A percentile compares a stretch with the other conserved stretches of the same genome.
Evolutionary conservation across 306 rosid genomes (phyloP).

Genomic region (Dryas alaskensis): DNA sequence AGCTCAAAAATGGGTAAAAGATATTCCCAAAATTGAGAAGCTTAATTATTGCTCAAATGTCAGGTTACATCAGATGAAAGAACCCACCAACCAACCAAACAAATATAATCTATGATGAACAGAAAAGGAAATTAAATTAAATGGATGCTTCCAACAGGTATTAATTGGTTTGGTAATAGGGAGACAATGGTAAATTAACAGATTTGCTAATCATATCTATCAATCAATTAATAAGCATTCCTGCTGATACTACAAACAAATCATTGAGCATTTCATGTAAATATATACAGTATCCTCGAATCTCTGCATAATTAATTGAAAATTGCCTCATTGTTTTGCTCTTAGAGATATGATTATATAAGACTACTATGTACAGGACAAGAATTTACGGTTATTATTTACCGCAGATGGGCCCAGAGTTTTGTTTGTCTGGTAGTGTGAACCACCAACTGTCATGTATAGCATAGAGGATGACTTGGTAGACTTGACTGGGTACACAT

Average conservation of each 20-base stretch:
- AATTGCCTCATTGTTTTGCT: constrained; percentile 4
- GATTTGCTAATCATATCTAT: background rate
- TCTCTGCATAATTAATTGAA: constrained; percentile 14
- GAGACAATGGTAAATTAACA: background rate
- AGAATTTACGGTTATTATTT: background rate
- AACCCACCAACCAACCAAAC: constrained; percentile 33
- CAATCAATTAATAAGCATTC: background rate
- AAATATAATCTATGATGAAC: constrained; percentile 24
- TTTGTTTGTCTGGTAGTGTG: background rate
- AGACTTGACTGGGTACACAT: background rate
- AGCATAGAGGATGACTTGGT: background rate
- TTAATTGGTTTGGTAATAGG: constrained; percentile 11
- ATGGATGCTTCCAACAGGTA: constrained; percentile 14
- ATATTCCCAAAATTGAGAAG: background rate
- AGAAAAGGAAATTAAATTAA: background rate
- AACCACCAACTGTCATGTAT: no score
- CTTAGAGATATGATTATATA: background rate
- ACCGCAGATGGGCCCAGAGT: background rate
- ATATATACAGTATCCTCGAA: background rate
- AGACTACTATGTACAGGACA: background rate
- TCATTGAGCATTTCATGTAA: background rate
- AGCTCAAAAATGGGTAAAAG: background rate
- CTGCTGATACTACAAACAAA: background rate
- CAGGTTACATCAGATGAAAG: constrained; percentile 38
- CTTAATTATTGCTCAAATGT: constrained; percentile 23